phyloP scores from a whole-genome alignment of 139 green algal genomes.

The Chlorella sp. region DNA sequence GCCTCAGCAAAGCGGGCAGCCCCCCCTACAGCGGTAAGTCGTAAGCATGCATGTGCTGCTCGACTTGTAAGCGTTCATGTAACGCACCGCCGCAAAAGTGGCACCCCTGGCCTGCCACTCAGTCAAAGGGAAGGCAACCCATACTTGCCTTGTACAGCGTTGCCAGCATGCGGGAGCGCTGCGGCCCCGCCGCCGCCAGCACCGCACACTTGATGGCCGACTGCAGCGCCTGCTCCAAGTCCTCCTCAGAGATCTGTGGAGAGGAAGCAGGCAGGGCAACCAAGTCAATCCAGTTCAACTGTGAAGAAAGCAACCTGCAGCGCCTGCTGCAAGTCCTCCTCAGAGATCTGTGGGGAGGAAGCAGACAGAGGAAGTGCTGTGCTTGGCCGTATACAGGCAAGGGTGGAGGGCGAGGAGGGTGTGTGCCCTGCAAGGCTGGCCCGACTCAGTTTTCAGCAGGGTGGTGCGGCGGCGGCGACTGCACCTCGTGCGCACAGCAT shows the following conservation, averaged over 20 bases:
- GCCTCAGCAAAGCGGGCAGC: too few species aligned
- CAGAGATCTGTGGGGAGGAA: not conserved
- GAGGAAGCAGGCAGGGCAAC: not conserved
- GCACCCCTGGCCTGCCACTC: not conserved
- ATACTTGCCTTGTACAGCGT: slow-evolving; percentile 85
- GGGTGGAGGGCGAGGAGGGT: too few species aligned
- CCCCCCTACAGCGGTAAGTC: too few species aligned
- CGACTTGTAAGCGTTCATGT: too few species aligned
- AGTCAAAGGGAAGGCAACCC: too few species aligned
- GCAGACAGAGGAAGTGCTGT: not conserved
- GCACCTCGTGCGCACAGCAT: too few species aligned
- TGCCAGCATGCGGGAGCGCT: slow-evolving; percentile 88
- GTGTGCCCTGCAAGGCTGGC: too few species aligned
- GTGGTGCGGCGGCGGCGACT: too few species aligned
- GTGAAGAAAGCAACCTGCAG: not conserved
- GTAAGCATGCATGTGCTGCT: too few species aligned
- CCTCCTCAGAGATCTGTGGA: slow-evolving; percentile 52
- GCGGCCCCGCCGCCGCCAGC: slow-evolving; percentile 90
- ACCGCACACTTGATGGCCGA: slow-evolving; percentile 92
- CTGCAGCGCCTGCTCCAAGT: slow-evolving; percentile 79
- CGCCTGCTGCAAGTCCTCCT: not conserved
- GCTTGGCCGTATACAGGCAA: too few species aligned
- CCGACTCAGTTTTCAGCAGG: too few species aligned
- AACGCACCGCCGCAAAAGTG: not conserved
- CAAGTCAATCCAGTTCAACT: too few species aligned